These are phyloP conservation scores for Excoecaria agallocha DNA, from an alignment of 345 rosid genomes.

Conservation along the genomic window DNA sequence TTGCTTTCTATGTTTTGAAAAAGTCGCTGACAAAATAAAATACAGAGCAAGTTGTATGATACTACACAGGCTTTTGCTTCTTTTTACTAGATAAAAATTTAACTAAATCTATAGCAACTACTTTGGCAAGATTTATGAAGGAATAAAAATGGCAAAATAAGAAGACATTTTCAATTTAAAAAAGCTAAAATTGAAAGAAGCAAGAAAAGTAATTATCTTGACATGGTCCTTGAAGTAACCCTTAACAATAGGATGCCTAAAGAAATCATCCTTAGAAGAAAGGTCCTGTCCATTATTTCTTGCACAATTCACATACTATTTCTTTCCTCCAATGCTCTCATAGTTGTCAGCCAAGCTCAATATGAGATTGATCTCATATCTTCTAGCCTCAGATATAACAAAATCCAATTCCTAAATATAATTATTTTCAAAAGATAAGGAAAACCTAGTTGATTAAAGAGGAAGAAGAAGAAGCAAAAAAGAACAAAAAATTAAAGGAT, in stretches of 20 bases:
- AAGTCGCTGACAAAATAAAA: no score
- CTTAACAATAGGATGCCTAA: slow-evolving; percentile 28
- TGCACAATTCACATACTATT: slow-evolving; percentile 35
- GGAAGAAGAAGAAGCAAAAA: neutral
- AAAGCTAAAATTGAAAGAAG: neutral
- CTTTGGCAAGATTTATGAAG: neutral
- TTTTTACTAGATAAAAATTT: neutral
- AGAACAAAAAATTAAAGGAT: neutral
- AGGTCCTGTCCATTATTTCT: slow-evolving; percentile 23
- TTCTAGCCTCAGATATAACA: slow-evolving; percentile 36
- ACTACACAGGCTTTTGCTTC: neutral
- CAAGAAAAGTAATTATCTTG: neutral
- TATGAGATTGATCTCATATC: slow-evolving; percentile 27
- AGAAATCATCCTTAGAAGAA: slow-evolving; percentile 34
- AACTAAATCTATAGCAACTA: neutral
- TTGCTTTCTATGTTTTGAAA: neutral
- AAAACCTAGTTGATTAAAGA: neutral
- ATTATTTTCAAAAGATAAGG: neutral
- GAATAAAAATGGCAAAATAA: neutral
- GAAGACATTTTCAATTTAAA: neutral
- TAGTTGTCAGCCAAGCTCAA: slow-evolving; percentile 35
- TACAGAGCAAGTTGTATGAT: neutral
- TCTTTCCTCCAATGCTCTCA: slow-evolving; percentile 35
- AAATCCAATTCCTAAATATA: slow-evolving; percentile 29
- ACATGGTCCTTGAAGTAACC: slow-evolving; percentile 30